These are phyloP conservation scores for Groenewaldozyma salmanticensis DNA, from an alignment of 805 yeast species.

Conservation along the genomic window DNA sequence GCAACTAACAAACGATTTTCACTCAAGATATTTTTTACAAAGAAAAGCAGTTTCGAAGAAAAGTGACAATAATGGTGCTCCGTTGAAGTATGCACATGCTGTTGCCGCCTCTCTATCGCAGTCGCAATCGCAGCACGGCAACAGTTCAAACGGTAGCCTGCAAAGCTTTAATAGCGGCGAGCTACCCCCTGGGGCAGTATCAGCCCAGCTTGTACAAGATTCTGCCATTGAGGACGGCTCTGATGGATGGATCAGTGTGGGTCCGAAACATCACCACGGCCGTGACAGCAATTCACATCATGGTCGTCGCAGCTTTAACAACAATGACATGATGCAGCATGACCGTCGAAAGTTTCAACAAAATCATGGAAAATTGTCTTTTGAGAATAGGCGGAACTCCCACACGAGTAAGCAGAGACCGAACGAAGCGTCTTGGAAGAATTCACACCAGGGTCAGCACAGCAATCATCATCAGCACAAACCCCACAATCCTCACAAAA, in stretches of 20 bases:
- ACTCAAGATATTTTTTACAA: constrained; percentile 3
- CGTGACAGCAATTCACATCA: no score
- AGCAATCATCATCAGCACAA: not conserved
- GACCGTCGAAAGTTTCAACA: constrained; percentile 7
- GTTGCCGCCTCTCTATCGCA: constrained; percentile 6
- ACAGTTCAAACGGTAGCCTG: constrained; percentile 8
- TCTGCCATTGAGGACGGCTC: constrained; percentile 9
- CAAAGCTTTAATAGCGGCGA: constrained; percentile 4
- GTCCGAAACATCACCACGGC: constrained; percentile 13
- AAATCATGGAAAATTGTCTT: constrained; percentile 1
- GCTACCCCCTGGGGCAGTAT: constrained; percentile 4
- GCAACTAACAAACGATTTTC: no score
- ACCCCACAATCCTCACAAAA: not conserved
- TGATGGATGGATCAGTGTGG: constrained; percentile 21
- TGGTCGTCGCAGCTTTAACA: no score
- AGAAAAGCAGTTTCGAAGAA: constrained; percentile 1
- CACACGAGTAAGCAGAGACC: no score
- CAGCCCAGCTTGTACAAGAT: constrained; percentile 7
- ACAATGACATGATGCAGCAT: constrained; percentile 3
- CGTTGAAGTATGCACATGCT: constrained; percentile 11
- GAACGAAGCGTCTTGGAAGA: no score
- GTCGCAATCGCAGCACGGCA: constrained; percentile 4
- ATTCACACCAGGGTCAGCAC: not conserved
- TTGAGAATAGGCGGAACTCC: no score
- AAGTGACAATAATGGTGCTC: constrained; percentile 2